Conservation (phyloP, 2,329 filamentous ascomycete species). For the Moelleriella libera region DNA sequence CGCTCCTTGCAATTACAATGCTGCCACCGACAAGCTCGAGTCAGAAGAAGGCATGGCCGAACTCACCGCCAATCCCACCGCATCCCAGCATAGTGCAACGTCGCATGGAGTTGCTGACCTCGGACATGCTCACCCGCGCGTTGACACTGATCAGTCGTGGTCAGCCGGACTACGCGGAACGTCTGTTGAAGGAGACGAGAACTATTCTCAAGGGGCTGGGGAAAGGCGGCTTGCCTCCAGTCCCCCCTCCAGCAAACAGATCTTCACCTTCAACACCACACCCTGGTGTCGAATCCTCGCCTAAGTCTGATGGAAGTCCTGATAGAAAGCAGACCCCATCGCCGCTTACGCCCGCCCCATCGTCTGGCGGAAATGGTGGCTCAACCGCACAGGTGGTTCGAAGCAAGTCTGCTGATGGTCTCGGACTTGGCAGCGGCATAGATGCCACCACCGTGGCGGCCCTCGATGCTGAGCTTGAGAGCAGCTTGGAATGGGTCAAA, state of each 20-base stretch:
- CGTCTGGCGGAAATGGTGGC: slow-evolving; percentile 24
- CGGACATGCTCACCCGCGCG: slow-evolving; percentile 91
- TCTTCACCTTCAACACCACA: slow-evolving; percentile 36
- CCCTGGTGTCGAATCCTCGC: slow-evolving; percentile 26
- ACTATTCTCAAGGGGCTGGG: slow-evolving; percentile 92
- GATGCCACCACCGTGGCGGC: slow-evolving; percentile 70
- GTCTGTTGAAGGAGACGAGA: slow-evolving; percentile 81
- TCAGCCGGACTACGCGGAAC: slow-evolving; percentile 87
- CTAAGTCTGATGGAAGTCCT: slow-evolving; percentile 29
- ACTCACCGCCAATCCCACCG: slow-evolving; percentile 73
- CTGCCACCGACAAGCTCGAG: slow-evolving; percentile 50
- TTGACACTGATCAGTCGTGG: slow-evolving; percentile 80
- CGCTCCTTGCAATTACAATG: slow-evolving; percentile 90
- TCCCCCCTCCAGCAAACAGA: slow-evolving; percentile 45
- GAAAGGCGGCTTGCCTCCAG: slow-evolving; percentile 84
- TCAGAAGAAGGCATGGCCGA: slow-evolving; percentile 51
- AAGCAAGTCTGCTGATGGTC: slow-evolving; percentile 39
- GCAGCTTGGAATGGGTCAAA: slow-evolving; percentile 91
- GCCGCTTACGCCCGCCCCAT: slow-evolving; percentile 33
- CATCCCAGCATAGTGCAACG: slow-evolving; percentile 92
- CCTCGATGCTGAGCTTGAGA: slow-evolving; percentile 80
- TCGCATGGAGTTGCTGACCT: slow-evolving; percentile 93
- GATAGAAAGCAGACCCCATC: slow-evolving; percentile 43
- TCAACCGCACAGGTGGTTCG: slow-evolving; percentile 29
- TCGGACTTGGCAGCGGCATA: slow-evolving; percentile 59